phyloP scores from a whole-genome alignment of 176 grass and related monocot species.

The Aegilops longissima region DNA sequence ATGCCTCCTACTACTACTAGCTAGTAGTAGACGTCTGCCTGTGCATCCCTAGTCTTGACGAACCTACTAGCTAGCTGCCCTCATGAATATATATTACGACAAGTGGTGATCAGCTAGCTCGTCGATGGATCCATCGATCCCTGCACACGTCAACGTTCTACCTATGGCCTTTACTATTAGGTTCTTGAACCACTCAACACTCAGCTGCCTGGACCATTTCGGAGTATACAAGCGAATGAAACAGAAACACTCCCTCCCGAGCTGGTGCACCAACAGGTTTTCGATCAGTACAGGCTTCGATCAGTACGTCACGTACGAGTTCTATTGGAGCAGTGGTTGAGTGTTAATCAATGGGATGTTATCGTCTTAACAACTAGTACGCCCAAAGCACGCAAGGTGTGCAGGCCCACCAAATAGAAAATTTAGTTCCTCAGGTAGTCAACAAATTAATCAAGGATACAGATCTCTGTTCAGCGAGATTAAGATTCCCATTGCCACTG shows the following conservation, averaged over 20 bases:
- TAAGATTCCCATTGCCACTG: too few relatives aligned
- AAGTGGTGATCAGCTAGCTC: not conserved
- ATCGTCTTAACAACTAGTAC: not conserved
- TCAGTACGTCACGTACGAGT: too few relatives aligned
- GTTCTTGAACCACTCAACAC: not conserved
- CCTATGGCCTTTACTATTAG: not conserved
- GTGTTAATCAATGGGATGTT: not conserved
- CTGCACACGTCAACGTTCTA: not conserved
- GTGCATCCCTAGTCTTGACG: not conserved
- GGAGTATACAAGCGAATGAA: not conserved
- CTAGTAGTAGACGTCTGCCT: not conserved
- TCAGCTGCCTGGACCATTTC: not conserved
- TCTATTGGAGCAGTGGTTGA: not conserved
- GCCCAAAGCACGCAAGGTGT: too few relatives aligned
- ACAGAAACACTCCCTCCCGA: not conserved
- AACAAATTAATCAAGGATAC: too few relatives aligned
- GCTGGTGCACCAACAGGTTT: not conserved
- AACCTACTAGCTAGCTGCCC: not conserved
- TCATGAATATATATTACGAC: conserved; percentile 32
- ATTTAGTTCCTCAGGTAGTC: too few relatives aligned
- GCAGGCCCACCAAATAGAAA: too few relatives aligned
- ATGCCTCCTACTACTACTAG: too few relatives aligned
- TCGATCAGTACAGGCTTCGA: not conserved
- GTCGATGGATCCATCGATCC: not conserved
- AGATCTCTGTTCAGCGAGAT: too few relatives aligned